Evolutionary conservation across 805 yeast species (phyloP).

Genomic region (Kurtzmaniella fragi): DNA sequence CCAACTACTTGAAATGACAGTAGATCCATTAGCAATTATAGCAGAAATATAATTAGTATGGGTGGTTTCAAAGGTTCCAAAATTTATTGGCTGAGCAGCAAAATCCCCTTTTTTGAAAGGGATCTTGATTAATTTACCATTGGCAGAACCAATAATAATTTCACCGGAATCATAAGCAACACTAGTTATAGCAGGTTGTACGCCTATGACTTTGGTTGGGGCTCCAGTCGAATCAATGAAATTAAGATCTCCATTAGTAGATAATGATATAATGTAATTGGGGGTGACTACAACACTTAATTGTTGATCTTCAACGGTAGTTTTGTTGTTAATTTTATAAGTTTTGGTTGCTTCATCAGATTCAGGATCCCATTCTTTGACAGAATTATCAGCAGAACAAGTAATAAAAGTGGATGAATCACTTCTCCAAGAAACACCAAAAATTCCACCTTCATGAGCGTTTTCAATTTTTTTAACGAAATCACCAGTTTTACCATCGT

Average conservation of each 20-base stretch:
- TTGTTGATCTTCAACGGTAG: constrained; percentile 58
- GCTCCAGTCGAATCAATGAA: constrained; percentile 38
- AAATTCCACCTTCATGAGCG: constrained; percentile 78
- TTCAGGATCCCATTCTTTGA: constrained; percentile 60
- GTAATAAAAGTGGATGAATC: constrained; percentile 61
- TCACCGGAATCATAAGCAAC: constrained; percentile 24
- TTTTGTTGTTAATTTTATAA: constrained; percentile 43
- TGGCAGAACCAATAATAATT: constrained; percentile 69
- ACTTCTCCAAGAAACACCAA: constrained; percentile 65
- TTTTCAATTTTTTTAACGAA: constrained; percentile 45
- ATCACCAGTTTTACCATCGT: constrained; percentile 88
- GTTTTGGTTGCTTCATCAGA: constrained; percentile 24
- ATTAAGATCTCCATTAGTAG: constrained; percentile 68
- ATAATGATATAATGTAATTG: constrained; percentile 57
- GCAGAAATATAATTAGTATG: constrained; percentile 71
- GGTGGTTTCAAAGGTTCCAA: constrained; percentile 24
- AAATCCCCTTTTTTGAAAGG: constrained; percentile 15
- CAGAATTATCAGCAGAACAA: constrained; percentile 74
- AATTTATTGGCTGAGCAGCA: constrained; percentile 29
- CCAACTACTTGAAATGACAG: constrained; percentile 70
- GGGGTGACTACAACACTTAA: constrained; percentile 74
- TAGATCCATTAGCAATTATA: constrained; percentile 24
- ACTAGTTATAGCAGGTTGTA: constrained; percentile 77
- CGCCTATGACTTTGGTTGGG: constrained; percentile 57
- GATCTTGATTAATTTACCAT: constrained; percentile 73